Evolutionary conservation across 371 early-diverging fungal species (phyloP), one percentile per base, ranked within the genome.

Genomic region (Mucor saturninus): DNA sequence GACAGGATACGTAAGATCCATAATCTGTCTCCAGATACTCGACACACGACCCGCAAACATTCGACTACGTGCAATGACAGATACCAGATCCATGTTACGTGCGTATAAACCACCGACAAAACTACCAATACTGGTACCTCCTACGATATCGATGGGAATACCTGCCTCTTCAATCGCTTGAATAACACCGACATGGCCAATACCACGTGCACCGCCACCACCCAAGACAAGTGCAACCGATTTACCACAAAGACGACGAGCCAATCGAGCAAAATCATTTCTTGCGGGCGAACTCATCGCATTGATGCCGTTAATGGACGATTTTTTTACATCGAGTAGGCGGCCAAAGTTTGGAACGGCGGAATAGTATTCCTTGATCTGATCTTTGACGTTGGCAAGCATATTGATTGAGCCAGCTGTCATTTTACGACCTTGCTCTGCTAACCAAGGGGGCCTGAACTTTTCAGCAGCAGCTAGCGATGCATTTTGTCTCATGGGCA

Each of bases 181-280:
- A 63, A 99, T 93, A 21, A 99, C 88, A 43, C 99, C 99, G 48
- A 99, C 86, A 65, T 99, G 99, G 0, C 95, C 90, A 48, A 98
- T 88, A 13, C 99, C 99, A 45, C 99, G 88, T 1, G 99, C 99
- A 2, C 99, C 99, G 32, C 99, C 99, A 21, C 99, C 99, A 37
- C 99, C 98, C 37, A 99, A 83, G n/a, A 98, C 99, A 2, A 99
- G 75, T 2, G 99, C 99, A 14, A 99, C 94, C 0, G 97, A 95
- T 66, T 90, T 91, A 28, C 95, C 97, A 40, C 94, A 89, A 52
- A 99, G 76, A 13, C 97, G 89, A 43, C 99, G 91, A 4, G 96
- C 96, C 31, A 99, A 80, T 52, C 99, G 85, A 5, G 91, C 88
- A 84, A 92, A 91, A 65, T 93, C 93, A 30, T 83, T 80, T 15